Percentiles rank a stretch among this genome's conserved stretches.
phyloP scores from a whole-genome alignment of 352 stramenopile species.

The Thalassiosira delicatula region DNA sequence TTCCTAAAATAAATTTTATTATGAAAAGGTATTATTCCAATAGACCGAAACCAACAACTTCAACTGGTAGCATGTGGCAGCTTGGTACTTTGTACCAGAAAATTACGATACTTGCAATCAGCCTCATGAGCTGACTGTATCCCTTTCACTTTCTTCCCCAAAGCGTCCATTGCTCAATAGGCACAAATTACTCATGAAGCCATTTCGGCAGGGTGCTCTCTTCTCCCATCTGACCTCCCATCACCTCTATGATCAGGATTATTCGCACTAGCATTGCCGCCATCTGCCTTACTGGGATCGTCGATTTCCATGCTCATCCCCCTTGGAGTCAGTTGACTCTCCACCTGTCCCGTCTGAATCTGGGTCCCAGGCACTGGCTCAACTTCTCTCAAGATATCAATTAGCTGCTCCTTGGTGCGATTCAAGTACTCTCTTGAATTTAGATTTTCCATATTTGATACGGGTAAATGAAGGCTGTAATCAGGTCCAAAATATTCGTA shows the following conservation, averaged over 20 bases:
- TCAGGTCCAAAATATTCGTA: slow-evolving; percentile 99
- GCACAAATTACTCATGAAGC: slow-evolving; percentile 37
- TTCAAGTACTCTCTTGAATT: slow-evolving; percentile 91
- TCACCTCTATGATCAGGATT: slow-evolving; percentile 62
- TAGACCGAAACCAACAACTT: too few relatives aligned
- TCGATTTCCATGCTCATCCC: slow-evolving; percentile 69
- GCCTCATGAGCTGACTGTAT: too few relatives aligned
- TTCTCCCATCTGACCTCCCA: slow-evolving; percentile 54
- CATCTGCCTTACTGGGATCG: background rate
- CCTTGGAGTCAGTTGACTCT: slow-evolving; percentile 74
- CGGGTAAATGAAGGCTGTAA: slow-evolving; percentile 96
- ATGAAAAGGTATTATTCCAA: too few relatives aligned
- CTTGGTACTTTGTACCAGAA: too few relatives aligned
- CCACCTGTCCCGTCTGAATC: slow-evolving; percentile 84
- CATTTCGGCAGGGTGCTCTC: slow-evolving; percentile 74
- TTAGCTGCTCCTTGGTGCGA: slow-evolving; percentile 78
- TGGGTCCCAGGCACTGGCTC: slow-evolving; percentile 82
- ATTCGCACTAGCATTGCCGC: slow-evolving; percentile 48
- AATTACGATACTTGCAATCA: too few relatives aligned
- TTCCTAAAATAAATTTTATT: too few relatives aligned
- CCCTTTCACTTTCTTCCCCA: too few relatives aligned
- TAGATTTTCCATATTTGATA: slow-evolving; percentile 98
- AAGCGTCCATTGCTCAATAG: background rate
- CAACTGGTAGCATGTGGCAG: too few relatives aligned
- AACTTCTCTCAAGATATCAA: slow-evolving; percentile 80